Percentiles rank a stretch among this genome's conserved stretches.
Evolutionary conservation across 2,329 filamentous ascomycete species (phyloP).

Genomic region (Cryphonectria nitschkei): DNA sequence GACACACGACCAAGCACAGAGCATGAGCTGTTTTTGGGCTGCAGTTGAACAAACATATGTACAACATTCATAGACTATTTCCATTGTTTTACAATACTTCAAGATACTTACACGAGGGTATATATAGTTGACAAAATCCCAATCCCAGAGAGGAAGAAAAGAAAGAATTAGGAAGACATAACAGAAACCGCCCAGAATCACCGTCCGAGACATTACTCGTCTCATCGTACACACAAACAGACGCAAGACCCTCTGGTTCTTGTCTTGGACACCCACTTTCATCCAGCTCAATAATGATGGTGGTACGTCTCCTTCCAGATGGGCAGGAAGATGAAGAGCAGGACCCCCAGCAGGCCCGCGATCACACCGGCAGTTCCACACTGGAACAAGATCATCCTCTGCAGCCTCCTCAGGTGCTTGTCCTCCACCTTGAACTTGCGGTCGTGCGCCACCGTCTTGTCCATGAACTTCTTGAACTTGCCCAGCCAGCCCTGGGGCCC

Average conservation of each 20-base stretch:
- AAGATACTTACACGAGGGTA: neutral
- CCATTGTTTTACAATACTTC: neutral
- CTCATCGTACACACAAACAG: neutral
- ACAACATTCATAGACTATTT: neutral
- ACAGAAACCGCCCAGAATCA: neutral
- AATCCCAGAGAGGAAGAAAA: neutral
- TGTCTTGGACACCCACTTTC: neutral
- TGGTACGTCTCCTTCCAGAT: conserved; percentile 45
- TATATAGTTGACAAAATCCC: neutral
- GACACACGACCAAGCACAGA: neutral
- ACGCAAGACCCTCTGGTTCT: neutral
- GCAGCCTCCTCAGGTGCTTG: conserved; percentile 45
- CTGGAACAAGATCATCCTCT: conserved; percentile 50
- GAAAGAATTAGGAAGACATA: neutral
- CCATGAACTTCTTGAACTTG: conserved; percentile 22
- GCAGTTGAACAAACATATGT: neutral
- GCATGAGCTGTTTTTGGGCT: neutral
- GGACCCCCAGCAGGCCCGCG: conserved; percentile 38
- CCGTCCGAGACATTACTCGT: neutral
- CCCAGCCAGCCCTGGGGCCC: conserved; percentile 13
- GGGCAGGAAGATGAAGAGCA: conserved; percentile 49
- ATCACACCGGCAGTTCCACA: conserved; percentile 44
- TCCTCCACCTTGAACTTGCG: conserved; percentile 49
- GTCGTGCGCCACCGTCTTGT: conserved; percentile 9
- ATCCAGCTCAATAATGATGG: neutral